Percentiles rank a stretch among this genome's conserved stretches.
Conservation (phyloP, 495 filamentous ascomycete species). For the Neurospora sp. region DNA sequence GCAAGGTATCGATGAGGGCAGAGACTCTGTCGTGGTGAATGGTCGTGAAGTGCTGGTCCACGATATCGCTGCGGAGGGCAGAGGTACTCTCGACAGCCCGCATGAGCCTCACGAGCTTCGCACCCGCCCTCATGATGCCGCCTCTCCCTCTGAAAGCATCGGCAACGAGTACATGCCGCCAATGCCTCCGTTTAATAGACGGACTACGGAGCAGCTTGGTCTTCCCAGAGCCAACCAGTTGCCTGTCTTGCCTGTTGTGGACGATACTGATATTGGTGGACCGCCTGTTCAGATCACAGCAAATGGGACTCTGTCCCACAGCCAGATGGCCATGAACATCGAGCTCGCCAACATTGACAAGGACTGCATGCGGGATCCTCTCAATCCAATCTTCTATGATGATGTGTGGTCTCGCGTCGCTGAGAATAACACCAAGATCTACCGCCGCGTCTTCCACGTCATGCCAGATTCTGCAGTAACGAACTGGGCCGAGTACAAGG, state of each 20-base stretch:
- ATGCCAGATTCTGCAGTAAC: constrained; percentile 93
- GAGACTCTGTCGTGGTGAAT: constrained; percentile 55
- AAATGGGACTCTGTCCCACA: constrained; percentile 23
- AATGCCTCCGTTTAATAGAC: constrained; percentile 33
- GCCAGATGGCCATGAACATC: constrained; percentile 56
- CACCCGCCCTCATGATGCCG: constrained; percentile 5
- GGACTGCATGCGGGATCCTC: constrained; percentile 62
- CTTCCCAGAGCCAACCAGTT: constrained; percentile 53
- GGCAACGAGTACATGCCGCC: constrained; percentile 42
- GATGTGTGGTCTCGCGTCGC: constrained; percentile 84
- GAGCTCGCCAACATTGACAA: constrained; percentile 43
- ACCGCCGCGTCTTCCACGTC: constrained; percentile 86
- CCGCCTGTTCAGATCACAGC: constrained; percentile 41
- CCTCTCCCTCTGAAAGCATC: constrained; percentile 9
- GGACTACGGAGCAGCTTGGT: constrained; percentile 45
- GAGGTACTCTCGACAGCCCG: constrained; percentile 42
- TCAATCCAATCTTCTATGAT: constrained; percentile 72
- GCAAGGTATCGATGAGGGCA: constrained; percentile 44
- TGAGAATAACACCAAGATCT: constrained; percentile 89
- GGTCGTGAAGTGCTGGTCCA: constrained; percentile 56
- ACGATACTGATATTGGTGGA: constrained; percentile 75
- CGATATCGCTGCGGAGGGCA: constrained; percentile 50
- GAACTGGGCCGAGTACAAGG: constrained; percentile 89
- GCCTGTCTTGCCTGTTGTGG: constrained; percentile 51
- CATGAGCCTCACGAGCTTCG: constrained; percentile 24